These are phyloP conservation scores for Davidsoniella australis DNA, from an alignment of 2,329 filamentous ascomycete genomes.

Conservation along the genomic window DNA sequence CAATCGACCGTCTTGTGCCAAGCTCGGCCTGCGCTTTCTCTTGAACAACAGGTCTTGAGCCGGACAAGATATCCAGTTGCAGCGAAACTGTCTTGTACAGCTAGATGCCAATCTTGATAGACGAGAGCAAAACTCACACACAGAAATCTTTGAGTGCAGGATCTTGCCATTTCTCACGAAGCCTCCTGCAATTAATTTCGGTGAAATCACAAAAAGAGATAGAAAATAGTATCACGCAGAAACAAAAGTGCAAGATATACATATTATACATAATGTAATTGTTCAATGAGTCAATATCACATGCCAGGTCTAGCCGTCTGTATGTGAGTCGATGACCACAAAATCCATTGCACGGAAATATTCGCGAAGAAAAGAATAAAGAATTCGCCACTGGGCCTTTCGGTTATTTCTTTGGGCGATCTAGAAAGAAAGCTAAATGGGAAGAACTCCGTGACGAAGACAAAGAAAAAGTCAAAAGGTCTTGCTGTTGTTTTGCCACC, in stretches of 20 bases:
- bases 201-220: slow-evolving; percentile 9
- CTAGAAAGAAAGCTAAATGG: too few relatives aligned
- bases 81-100: not conserved
- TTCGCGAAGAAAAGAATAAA: too few relatives aligned
- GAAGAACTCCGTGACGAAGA: too few relatives aligned
- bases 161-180: slow-evolving; percentile 10
- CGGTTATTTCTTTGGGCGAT: too few relatives aligned
- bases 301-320: not conserved
- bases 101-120: not conserved
- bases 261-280: too few relatives aligned
- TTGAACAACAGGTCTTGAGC: slow-evolving; percentile 9
- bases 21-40: slow-evolving; percentile 8
- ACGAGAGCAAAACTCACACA: slow-evolving; percentile 10
- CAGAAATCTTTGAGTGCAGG: slow-evolving; percentile 13
- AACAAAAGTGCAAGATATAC: not conserved
- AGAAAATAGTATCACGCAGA: too few relatives aligned
- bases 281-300: not conserved
- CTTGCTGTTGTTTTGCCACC: too few relatives aligned
- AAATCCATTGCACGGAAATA: too few relatives aligned
- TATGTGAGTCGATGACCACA: not conserved
- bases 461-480: too few relatives aligned
- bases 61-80: slow-evolving; percentile 1
- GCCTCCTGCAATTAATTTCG: slow-evolving; percentile 13
- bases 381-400: too few relatives aligned
- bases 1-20: slow-evolving; percentile 10